Base-by-base conservation (phyloP, 352 stramenopile species). In the Phytophthora tentaculata region DNA sequence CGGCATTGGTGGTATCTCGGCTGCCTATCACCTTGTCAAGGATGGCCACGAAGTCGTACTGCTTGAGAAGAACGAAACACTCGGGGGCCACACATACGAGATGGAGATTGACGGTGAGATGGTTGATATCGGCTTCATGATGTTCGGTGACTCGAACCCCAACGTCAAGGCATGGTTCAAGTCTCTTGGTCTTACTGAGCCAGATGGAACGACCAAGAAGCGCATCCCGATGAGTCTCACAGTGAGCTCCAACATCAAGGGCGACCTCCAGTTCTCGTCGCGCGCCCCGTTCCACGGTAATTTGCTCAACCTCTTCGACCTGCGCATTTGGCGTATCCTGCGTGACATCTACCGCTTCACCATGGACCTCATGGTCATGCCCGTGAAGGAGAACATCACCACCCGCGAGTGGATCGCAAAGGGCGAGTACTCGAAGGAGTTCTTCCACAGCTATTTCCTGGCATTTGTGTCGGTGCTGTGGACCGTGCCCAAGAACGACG, bases 131-230 rank as follows among this genome's bases (percentile, higher is more conserved):
- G 88, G 88, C 68, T 96, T 96, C 74, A 96, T 96, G 88, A 96
- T 96, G 88, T 96, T 92, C 54, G 88, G 88, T 20, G 88, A 96
- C 70, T 96, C 88, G 73, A 96, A 96, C 76, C 88, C 88, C 51
- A 96, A 96, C 80, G 94, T 96, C 67, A 96, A 96, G 75, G 83
- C 86, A 54, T 96, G 88, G 88, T 96, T 96, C 73, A 88, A 93
- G 76, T 86, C 80, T 41, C 86, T 96, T 29, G 88, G 88, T 44
- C 75, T 96, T 63, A 96, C 88, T 20, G 67, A 96, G 64, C 81
- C 87, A n/a, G 75, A 96, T 54, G 88, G 86, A 54, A 94, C 88
- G 55, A 96, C 88, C 47, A 88, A 88, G 61, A 94, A 88, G 79
- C 86, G 86, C 64, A 94, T 96, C 66, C 86, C 88, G 32, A 96